Evolutionary conservation across 495 filamentous ascomycete species (phyloP), one percentile per base, ranked within the genome.

Genomic region (Niebla homalea): DNA sequence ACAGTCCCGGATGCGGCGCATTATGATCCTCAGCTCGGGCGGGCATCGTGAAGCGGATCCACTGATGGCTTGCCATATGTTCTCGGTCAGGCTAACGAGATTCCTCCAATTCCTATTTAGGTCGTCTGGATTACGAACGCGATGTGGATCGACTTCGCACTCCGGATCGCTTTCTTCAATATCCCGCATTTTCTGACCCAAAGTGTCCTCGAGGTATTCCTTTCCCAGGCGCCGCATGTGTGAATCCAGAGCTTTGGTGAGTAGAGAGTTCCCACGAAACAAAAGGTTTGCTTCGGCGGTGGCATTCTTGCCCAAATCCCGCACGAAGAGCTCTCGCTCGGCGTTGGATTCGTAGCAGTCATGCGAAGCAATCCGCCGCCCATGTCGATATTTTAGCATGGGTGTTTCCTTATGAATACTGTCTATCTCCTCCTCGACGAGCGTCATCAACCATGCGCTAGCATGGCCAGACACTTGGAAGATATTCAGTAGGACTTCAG

Each of bases 401-500:
- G 77, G 72, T 14, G 74, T 69, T 57, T 95, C 89, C 62, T 82
- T 94, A 52, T 85, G 79, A 10, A 89, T 77, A 7, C 87, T 90
- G 60, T 97, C 92, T 48, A 99, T 97, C 63, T 99, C 92, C 56
- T 95, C 89, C 61, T 99, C 93, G 11, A 94, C 85, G 45, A 99
- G 71, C 2, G 84, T 79, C 67, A 87, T 92, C 23, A 99, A 75
- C 92, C 92, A 99, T 45, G 95, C 87, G 36, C 75, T 79, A 12
- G 85, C 83, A 46, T 79, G 78, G 4, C 87, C 89, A n/a, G 87
- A 89, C 12, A 95, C 93, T 62, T 99, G 92, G 59, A 85, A 99
- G 47, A 99, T 93, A 58, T 95, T 87, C 56, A 97, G 71, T 41
- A 99, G 77, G 32, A 84, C 80, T 59, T 95, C 88, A 8, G 87